Percentiles rank a stretch among this genome's conserved stretches.
These are phyloP conservation scores for Scleroderma bovista DNA, from an alignment of 768 basidiomycete species.

Conservation along the genomic window DNA sequence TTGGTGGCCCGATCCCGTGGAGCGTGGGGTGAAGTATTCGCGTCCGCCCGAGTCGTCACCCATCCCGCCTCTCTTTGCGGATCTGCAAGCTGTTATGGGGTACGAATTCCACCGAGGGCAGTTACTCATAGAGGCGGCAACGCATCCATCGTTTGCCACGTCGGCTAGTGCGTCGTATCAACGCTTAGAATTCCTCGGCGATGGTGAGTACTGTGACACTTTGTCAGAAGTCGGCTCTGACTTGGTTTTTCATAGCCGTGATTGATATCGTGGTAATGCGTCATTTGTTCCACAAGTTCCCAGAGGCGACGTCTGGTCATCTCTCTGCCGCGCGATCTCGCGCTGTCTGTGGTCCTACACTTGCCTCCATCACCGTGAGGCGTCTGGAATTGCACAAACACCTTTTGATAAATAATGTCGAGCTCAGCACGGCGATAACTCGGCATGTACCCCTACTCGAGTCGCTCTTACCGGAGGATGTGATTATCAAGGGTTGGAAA, in stretches of 20 bases:
- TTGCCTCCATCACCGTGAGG: slow-evolving; percentile 65
- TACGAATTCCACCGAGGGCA: slow-evolving; percentile 64
- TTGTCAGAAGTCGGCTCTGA: slow-evolving; percentile 5
- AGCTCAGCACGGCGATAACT: slow-evolving; percentile 59
- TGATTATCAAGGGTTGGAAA: slow-evolving; percentile 69
- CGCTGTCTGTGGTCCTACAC: slow-evolving; percentile 67
- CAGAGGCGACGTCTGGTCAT: slow-evolving; percentile 68
- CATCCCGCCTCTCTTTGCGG: slow-evolving; percentile 43
- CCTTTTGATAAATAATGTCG: slow-evolving; percentile 62
- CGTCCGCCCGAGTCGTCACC: slow-evolving; percentile 27
- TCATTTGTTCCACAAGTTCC: slow-evolving; percentile 66
- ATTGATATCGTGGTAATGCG: slow-evolving; percentile 68
- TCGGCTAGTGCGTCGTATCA: slow-evolving; percentile 66
- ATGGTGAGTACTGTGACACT: slow-evolving; percentile 50
- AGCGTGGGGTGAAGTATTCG: slow-evolving; percentile 47
- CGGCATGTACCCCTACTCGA: slow-evolving; percentile 57
- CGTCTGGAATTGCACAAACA: slow-evolving; percentile 63
- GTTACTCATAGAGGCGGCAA: slow-evolving; percentile 72
- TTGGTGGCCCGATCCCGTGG: slow-evolving; percentile 75
- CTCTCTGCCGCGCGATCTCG: slow-evolving; percentile 66
- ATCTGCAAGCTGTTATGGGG: slow-evolving; percentile 58
- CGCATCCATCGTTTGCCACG: slow-evolving; percentile 71
- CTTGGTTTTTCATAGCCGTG: slow-evolving; percentile 41
- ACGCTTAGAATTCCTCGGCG: slow-evolving; percentile 84
- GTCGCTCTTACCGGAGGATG: slow-evolving; percentile 49